These are phyloP conservation scores for Fusarium gaditjirri DNA, from an alignment of 2,329 filamentous ascomycete genomes.

Conservation along the genomic window DNA sequence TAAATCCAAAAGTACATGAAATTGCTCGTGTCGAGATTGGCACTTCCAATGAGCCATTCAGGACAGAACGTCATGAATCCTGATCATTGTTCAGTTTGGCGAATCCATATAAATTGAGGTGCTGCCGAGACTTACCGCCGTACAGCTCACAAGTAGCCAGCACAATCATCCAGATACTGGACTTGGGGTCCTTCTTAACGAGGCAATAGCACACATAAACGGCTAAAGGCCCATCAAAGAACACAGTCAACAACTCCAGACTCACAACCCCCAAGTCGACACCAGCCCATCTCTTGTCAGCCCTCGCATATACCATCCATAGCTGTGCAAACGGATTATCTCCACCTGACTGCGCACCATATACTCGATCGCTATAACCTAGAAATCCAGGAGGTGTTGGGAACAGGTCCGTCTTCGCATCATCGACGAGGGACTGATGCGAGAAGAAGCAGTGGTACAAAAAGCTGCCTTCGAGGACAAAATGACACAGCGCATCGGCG, in stretches of 20 bases:
- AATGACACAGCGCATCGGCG: slow-evolving; percentile 91
- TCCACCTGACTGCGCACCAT: slow-evolving; percentile 68
- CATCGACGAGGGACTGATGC: slow-evolving; percentile 52
- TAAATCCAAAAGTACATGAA: slow-evolving; percentile 77
- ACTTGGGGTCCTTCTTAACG: slow-evolving; percentile 63
- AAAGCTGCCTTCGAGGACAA: slow-evolving; percentile 89
- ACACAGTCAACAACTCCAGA: slow-evolving; percentile 73
- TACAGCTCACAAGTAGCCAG: slow-evolving; percentile 75
- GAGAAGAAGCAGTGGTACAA: slow-evolving; percentile 94
- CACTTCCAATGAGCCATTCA: slow-evolving; percentile 72
- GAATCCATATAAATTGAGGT: neutral
- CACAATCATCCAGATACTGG: slow-evolving; percentile 71
- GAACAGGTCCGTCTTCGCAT: slow-evolving; percentile 50
- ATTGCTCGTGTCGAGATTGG: slow-evolving; percentile 72
- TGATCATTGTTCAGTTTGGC: slow-evolving; percentile 38
- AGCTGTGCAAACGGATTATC: slow-evolving; percentile 65
- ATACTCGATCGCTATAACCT: slow-evolving; percentile 58
- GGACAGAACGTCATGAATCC: slow-evolving; percentile 78
- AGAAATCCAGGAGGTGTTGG: slow-evolving; percentile 65
- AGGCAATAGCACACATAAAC: slow-evolving; percentile 70
- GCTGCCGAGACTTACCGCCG: slow-evolving; percentile 59
- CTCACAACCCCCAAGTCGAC: slow-evolving; percentile 71
- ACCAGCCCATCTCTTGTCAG: slow-evolving; percentile 71
- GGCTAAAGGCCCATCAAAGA: slow-evolving; percentile 70
- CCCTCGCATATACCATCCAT: slow-evolving; percentile 76